phyloP scores from a whole-genome alignment of 192 early-diverging fungal genomes.

The Linnemannia exigua region DNA sequence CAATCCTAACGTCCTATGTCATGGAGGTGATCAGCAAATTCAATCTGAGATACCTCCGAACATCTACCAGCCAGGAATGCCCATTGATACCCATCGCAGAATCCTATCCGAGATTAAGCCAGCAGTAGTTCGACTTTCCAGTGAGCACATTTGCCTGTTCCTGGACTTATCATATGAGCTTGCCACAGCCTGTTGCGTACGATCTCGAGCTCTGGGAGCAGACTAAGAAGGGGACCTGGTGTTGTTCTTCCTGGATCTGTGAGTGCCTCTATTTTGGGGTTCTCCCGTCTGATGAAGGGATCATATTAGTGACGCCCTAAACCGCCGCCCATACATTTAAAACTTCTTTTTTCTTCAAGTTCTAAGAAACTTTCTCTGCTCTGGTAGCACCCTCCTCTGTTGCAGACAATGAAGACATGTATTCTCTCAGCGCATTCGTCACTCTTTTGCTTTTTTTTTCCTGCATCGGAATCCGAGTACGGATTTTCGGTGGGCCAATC shows the following conservation, averaged over 20 bases:
- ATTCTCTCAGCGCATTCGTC: background rate
- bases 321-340: background rate
- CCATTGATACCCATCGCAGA: background rate
- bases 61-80: constrained; percentile 1
- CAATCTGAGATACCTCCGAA: background rate
- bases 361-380: background rate
- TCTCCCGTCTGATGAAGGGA: background rate
- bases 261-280: background rate
- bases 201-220: background rate
- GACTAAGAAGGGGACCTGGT: background rate
- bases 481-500: constrained; percentile 6
- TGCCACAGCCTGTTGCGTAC: background rate
- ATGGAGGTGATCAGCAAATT: constrained; percentile 1
- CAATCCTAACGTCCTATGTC: background rate
- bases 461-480: background rate
- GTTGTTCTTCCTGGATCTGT: background rate
- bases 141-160: background rate
- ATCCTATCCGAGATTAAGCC: constrained; percentile 12
- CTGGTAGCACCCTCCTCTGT: background rate
- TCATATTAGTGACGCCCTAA: background rate
- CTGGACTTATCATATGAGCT: constrained; percentile 11
- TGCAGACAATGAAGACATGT: background rate
- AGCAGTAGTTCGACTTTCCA: background rate
- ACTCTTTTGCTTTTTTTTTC: constrained; percentile 5
- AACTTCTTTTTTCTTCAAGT: background rate